Percentiles rank a stretch among this genome's conserved stretches.
phyloP scores from a whole-genome alignment of 139 green algal genomes.

The Chlorella sorokiniana region DNA sequence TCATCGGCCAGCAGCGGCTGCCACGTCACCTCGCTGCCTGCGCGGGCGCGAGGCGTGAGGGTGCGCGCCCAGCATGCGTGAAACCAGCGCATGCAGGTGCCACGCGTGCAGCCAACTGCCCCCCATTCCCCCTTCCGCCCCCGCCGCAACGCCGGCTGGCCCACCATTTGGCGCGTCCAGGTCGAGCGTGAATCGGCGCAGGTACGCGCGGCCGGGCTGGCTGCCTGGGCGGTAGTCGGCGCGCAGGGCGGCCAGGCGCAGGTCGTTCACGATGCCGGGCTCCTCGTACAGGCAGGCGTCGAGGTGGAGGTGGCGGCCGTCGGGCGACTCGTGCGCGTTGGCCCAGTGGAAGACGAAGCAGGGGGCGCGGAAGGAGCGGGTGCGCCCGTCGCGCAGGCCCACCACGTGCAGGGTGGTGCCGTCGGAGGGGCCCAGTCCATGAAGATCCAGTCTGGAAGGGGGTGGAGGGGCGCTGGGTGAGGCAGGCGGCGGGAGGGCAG shows the following conservation, averaged over 20 bases:
- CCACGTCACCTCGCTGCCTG: slow-evolving; percentile 21
- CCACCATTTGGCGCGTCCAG: slow-evolving; percentile 25
- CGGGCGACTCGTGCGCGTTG: slow-evolving; percentile 65
- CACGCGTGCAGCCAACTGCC: neutral
- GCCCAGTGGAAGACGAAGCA: slow-evolving; percentile 81
- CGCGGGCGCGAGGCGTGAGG: too few species aligned
- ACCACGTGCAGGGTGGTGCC: slow-evolving; percentile 68
- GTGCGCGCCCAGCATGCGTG: neutral
- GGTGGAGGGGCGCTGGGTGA: neutral
- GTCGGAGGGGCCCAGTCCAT: slow-evolving; percentile 78
- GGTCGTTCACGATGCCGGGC: slow-evolving; percentile 50
- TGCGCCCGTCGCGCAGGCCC: slow-evolving; percentile 50
- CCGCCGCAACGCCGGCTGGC: neutral
- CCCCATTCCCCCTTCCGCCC: neutral
- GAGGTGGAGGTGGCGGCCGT: slow-evolving; percentile 52
- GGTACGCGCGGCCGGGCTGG: neutral
- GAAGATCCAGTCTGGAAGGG: slow-evolving; percentile 55
- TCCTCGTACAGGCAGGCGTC: slow-evolving; percentile 72
- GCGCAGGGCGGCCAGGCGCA: slow-evolving; percentile 39
- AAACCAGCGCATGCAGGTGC: neutral
- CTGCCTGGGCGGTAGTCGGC: neutral
- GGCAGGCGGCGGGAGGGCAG: too few species aligned
- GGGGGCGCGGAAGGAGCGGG: slow-evolving; percentile 46
- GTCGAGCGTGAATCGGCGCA: slow-evolving; percentile 33
- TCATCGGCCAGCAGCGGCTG: slow-evolving; percentile 29